These are phyloP conservation scores for Hypericum perforatum DNA, from an alignment of 345 rosid genomes.

Conservation along the genomic window DNA sequence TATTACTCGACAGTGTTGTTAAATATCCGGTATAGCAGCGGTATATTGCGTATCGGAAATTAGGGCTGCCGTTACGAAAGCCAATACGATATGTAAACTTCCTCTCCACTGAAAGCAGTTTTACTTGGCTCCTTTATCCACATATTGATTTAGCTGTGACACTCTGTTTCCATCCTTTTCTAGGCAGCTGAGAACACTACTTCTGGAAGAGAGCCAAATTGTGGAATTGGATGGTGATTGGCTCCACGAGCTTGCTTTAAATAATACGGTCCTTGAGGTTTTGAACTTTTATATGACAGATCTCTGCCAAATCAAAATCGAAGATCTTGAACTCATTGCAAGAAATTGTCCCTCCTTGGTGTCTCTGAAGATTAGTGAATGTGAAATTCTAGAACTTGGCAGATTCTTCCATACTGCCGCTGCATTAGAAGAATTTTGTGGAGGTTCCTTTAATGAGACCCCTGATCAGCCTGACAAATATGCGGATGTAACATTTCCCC, in stretches of 20 bases:
- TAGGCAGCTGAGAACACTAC: slow-evolving; percentile 69
- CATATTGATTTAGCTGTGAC: not conserved
- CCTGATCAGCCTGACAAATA: slow-evolving; percentile 38
- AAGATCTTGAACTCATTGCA: slow-evolving; percentile 76
- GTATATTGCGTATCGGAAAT: too few species aligned
- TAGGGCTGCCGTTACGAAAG: too few species aligned
- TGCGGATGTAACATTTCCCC: slow-evolving; percentile 43
- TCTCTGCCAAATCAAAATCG: slow-evolving; percentile 32
- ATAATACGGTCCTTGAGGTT: slow-evolving; percentile 64
- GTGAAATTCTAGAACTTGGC: slow-evolving; percentile 60
- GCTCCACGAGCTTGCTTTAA: slow-evolving; percentile 78
- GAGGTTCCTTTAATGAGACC: slow-evolving; percentile 41
- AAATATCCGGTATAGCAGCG: too few species aligned
- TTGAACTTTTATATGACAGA: slow-evolving; percentile 82
- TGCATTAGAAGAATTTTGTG: slow-evolving; percentile 78
- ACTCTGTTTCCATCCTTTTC: slow-evolving; percentile 4
- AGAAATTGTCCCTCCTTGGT: slow-evolving; percentile 52
- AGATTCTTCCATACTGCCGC: slow-evolving; percentile 61
- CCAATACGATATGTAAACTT: too few species aligned
- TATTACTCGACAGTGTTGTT: too few species aligned
- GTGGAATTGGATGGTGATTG: slow-evolving; percentile 62
- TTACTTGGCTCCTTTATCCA: too few species aligned
- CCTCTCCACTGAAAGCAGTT: too few species aligned
- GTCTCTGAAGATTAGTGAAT: slow-evolving; percentile 68
- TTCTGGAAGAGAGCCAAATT: slow-evolving; percentile 76